Conservation (phyloP, 169 alveolate genomes). For the Perkinsus chesapeaki region DNA sequence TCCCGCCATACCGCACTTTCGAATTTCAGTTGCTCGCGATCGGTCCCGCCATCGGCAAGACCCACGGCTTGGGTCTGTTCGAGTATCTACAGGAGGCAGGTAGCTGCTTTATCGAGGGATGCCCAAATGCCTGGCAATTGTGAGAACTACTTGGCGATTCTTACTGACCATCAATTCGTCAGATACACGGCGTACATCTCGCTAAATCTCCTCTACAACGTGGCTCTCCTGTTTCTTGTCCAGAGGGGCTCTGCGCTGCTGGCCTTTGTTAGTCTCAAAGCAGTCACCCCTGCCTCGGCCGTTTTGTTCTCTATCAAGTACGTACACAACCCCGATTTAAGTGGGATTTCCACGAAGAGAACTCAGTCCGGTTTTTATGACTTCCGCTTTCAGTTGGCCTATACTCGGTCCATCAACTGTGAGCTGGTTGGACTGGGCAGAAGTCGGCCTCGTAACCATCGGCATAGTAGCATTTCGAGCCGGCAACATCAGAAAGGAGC, state of each 20-base stretch:
- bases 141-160: not conserved
- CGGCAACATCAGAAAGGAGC: not conserved
- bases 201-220: not conserved
- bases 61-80: not conserved
- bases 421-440: not conserved
- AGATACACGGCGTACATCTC: not conserved
- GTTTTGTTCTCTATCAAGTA: not conserved
- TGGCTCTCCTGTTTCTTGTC: not conserved
- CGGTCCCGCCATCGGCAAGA: not conserved
- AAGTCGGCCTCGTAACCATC: not conserved
- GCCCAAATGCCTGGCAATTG: not conserved
- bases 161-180: not conserved
- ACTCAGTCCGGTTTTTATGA: not conserved
- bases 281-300: not conserved
- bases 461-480: not conserved
- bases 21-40: not conserved
- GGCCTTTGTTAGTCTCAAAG: not conserved
- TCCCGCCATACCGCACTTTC: not conserved
- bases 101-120: not conserved
- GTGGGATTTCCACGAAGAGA: too few relatives aligned
- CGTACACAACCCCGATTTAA: too few relatives aligned
- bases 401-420: not conserved
- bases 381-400: not conserved
- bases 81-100: not conserved
- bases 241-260: not conserved